Evolutionary conservation across 208 protist species (phyloP).

Genomic region (Wallacemonas rigidus): DNA sequence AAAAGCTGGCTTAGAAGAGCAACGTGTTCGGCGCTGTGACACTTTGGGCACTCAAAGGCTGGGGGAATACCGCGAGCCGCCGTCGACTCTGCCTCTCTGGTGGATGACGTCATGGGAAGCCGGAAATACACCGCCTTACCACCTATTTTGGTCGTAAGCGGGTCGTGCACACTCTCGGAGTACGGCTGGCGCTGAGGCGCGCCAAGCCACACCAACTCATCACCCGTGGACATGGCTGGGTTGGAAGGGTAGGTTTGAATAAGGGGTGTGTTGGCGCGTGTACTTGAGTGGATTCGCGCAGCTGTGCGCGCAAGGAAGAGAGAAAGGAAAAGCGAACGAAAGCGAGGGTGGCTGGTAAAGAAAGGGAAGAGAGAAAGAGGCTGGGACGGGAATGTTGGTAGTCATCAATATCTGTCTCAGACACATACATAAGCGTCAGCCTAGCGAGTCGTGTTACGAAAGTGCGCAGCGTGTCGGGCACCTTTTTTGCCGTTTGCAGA

Average conservation of each 20-base stretch:
- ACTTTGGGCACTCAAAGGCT: slow-evolving; percentile 81
- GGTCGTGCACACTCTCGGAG: slow-evolving; percentile 45
- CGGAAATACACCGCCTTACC: slow-evolving; percentile 68
- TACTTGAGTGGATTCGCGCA: too few relatives aligned
- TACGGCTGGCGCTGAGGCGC: slow-evolving; percentile 31
- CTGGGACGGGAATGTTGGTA: too few relatives aligned
- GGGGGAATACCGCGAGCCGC: slow-evolving; percentile 19
- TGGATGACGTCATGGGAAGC: slow-evolving; percentile 14
- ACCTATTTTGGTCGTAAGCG: slow-evolving; percentile 72
- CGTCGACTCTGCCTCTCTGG: slow-evolving; percentile 7
- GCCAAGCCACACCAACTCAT: slow-evolving; percentile 57
- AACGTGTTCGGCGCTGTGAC: slow-evolving; percentile 45
- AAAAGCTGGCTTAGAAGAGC: slow-evolving; percentile 81
- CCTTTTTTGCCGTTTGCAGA: too few relatives aligned
- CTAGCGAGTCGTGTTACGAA: too few relatives aligned
- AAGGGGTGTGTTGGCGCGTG: too few relatives aligned
- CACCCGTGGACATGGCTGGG: neutral
- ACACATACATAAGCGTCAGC: too few relatives aligned
- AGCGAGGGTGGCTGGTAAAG: too few relatives aligned
- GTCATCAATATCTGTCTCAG: too few relatives aligned
- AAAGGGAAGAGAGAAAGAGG: too few relatives aligned
- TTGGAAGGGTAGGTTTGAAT: neutral
- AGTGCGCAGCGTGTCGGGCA: too few relatives aligned
- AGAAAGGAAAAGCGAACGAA: neutral
- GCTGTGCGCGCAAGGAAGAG: neutral